Base-by-base conservation (phyloP, 176 grass and related monocot genomes). In the Pharus latifolius region DNA sequence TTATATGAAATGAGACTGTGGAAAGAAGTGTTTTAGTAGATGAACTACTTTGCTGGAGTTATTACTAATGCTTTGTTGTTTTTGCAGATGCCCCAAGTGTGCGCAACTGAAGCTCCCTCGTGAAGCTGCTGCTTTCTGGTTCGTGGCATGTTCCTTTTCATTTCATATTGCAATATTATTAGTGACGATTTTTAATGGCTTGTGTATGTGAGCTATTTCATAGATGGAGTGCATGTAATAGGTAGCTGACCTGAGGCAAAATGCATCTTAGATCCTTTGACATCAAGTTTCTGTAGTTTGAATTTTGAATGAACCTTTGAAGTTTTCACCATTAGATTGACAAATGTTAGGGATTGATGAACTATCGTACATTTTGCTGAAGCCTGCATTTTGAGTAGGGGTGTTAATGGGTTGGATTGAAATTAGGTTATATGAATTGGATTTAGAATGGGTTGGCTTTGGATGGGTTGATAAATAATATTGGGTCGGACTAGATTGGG, bases 1-100 rank as follows among this genome's bases (percentile, higher is more conserved):
- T n/a, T n/a, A n/a, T n/a, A n/a, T n/a, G n/a, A n/a, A n/a, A n/a
- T n/a, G n/a, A n/a, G 56, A 33, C 19, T 16, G 9, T 63, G 18
- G 34, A 53, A 43, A 64, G 10, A 33, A 56, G 19, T 16, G 10
- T 6, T n/a, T 10, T 16, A 25, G 0, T 57, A 26, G 5, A 17
- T 27, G 42, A 34, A 29, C 17, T 52, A 41, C 31, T 47, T 3
- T n/a, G 1, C 32, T 49, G 2, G 62, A 15, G 10, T 38, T 10
- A 14, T 49, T 34, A 40, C 49, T 81, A 16, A 80, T 41, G 5
- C 11, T 67, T 49, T 10, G 22, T 58, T 58, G 52, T 70, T 28
- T 75, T 85, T 84, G 32, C 74, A 99, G 95, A 70, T 99, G 95
- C 67, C 95, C 95, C 38, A 99, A 94, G 60, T 99, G 95, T 35